These are phyloP conservation scores for Vinca major DNA, from an alignment of 305 asterid species.

Conservation along the genomic window DNA sequence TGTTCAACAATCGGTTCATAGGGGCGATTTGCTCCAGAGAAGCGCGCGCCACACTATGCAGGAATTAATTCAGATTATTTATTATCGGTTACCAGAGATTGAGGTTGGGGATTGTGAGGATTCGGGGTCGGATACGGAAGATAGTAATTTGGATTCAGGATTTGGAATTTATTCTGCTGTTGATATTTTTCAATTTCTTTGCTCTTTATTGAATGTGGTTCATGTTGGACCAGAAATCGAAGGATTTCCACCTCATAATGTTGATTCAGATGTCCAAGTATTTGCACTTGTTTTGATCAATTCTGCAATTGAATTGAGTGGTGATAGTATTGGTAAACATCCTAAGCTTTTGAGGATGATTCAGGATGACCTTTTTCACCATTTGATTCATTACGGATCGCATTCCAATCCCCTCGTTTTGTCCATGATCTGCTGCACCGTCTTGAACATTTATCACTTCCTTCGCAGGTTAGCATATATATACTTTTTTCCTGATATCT, in stretches of 20 bases:
- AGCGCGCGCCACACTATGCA: slow-evolving; percentile 78
- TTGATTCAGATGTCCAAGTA: slow-evolving; percentile 64
- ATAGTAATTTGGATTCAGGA: slow-evolving; percentile 48
- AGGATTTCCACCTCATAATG: slow-evolving; percentile 35
- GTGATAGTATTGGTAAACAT: slow-evolving; percentile 85
- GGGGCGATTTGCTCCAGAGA: slow-evolving; percentile 73
- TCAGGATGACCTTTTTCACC: slow-evolving; percentile 84
- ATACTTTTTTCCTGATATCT: too few species aligned
- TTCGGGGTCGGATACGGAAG: slow-evolving; percentile 80
- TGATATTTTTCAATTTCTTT: slow-evolving; percentile 79
- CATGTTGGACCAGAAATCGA: slow-evolving; percentile 46
- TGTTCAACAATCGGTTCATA: slow-evolving; percentile 62
- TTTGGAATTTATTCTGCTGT: slow-evolving; percentile 70
- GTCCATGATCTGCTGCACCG: slow-evolving; percentile 83
- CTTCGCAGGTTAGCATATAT: slow-evolving; percentile 47
- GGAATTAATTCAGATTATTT: slow-evolving; percentile 68
- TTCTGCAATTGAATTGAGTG: slow-evolving; percentile 72
- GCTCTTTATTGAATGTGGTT: slow-evolving; percentile 78
- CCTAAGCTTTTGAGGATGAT: slow-evolving; percentile 85
- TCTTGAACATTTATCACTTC: slow-evolving; percentile 72
- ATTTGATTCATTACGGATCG: slow-evolving; percentile 67
- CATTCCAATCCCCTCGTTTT: slow-evolving; percentile 60
- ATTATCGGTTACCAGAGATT: slow-evolving; percentile 56
- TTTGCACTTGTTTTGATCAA: slow-evolving; percentile 68
- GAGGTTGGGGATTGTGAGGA: slow-evolving; percentile 75